phyloP scores from a whole-genome alignment of 2,329 filamentous ascomycete species.

The Dothistroma pini region DNA sequence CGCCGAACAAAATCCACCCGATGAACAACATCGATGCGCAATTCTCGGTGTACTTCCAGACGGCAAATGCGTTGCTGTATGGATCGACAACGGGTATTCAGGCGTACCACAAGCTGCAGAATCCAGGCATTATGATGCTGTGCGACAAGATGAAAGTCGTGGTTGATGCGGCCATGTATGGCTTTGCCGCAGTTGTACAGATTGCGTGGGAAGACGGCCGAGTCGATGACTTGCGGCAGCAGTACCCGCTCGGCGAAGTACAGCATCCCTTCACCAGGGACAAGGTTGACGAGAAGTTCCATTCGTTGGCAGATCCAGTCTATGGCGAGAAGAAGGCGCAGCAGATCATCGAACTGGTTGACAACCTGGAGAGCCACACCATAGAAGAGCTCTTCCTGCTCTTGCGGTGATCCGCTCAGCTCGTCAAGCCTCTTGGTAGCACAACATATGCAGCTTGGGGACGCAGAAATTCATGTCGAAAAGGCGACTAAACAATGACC shows the following conservation, averaged over 20 bases:
- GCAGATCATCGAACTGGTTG: slow-evolving; percentile 24
- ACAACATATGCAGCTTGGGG: no score
- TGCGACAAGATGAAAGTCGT: slow-evolving; percentile 27
- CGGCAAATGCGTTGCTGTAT: slow-evolving; percentile 30
- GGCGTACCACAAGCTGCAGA: slow-evolving; percentile 27
- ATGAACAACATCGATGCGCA: slow-evolving; percentile 37
- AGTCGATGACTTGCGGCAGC: slow-evolving; percentile 20
- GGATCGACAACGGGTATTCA: slow-evolving; percentile 30
- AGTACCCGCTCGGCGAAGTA: slow-evolving; percentile 29
- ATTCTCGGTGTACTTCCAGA: slow-evolving; percentile 37
- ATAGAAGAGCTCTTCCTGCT: slow-evolving; percentile 4
- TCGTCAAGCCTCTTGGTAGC: no score
- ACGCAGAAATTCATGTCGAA: no score
- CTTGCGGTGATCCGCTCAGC: not conserved
- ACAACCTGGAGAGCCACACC: slow-evolving; percentile 22
- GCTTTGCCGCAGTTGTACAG: slow-evolving; percentile 24
- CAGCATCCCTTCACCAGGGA: slow-evolving; percentile 31
- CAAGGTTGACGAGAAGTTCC: slow-evolving; percentile 32
- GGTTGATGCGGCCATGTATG: slow-evolving; percentile 23
- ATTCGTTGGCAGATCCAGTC: slow-evolving; percentile 23
- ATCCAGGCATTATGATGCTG: slow-evolving; percentile 22
- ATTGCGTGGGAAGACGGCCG: slow-evolving; percentile 26
- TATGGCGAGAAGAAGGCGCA: slow-evolving; percentile 24
- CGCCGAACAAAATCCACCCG: slow-evolving; percentile 37
- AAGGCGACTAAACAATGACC: not conserved